phyloP scores from a whole-genome alignment of 1,284 basidiomycete genomes.

The Neotropicomus parvogracilis region DNA sequence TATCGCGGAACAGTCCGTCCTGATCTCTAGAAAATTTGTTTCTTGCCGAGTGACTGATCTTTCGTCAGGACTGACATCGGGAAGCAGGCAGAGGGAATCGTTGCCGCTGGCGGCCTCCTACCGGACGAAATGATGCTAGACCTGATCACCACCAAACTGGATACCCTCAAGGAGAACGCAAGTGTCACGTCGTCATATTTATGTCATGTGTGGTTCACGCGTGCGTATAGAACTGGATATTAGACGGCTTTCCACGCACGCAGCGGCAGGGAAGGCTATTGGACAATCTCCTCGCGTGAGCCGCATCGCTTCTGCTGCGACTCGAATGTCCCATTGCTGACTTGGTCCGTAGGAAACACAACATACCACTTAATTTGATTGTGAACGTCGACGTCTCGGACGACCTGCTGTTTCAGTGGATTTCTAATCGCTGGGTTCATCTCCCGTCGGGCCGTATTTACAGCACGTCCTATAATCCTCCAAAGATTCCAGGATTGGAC shows the following conservation, averaged over 20 bases:
- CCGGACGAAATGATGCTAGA: slow-evolving; percentile 76
- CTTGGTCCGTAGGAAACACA: slow-evolving; percentile 43
- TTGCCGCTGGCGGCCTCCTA: slow-evolving; percentile 69
- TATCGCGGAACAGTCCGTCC: slow-evolving; percentile 55
- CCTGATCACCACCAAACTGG: slow-evolving; percentile 68
- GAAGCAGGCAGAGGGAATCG: slow-evolving; percentile 67
- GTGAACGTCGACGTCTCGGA: slow-evolving; percentile 91
- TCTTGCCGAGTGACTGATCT: not conserved
- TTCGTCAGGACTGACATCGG: slow-evolving; percentile 66
- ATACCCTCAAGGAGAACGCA: slow-evolving; percentile 60
- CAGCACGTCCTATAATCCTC: slow-evolving; percentile 87
- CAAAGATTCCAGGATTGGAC: slow-evolving; percentile 80
- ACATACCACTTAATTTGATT: slow-evolving; percentile 73
- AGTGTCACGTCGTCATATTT: slow-evolving; percentile 6
- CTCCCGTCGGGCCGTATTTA: slow-evolving; percentile 89
- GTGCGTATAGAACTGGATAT: slow-evolving; percentile 71
- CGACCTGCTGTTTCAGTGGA: slow-evolving; percentile 81
- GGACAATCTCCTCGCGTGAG: slow-evolving; percentile 66
- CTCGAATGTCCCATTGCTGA: not conserved
- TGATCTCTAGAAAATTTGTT: not conserved
- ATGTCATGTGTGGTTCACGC: slow-evolving; percentile 12
- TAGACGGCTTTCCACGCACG: slow-evolving; percentile 96
- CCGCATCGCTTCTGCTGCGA: slow-evolving; percentile 5
- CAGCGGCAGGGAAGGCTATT: slow-evolving; percentile 83
- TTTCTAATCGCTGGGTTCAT: slow-evolving; percentile 91